Percentiles rank a stretch among this genome's conserved stretches.
These are phyloP conservation scores for Moniliophthora roreri DNA, from an alignment of 1,284 basidiomycete species.

Conservation along the genomic window DNA sequence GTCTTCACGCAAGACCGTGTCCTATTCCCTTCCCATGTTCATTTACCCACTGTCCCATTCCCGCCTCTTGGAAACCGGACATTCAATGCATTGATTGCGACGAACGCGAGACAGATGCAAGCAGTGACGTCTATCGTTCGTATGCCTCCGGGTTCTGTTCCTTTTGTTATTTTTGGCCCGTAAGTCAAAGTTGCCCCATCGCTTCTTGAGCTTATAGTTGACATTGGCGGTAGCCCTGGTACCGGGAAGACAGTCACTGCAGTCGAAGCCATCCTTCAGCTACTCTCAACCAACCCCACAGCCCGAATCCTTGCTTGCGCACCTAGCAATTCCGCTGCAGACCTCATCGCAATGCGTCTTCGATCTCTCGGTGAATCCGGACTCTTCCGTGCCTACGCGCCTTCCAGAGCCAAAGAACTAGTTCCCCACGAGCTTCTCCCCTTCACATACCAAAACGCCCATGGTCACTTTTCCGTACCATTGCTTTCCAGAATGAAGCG, in stretches of 20 bases:
- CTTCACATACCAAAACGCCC: conserved; percentile 38
- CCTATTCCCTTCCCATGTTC: conserved; percentile 12
- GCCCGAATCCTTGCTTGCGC: conserved; percentile 63
- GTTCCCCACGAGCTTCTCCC: conserved; percentile 42
- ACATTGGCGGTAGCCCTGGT: conserved; percentile 38
- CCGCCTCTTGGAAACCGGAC: conserved; percentile 12
- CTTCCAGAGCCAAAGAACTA: conserved; percentile 45
- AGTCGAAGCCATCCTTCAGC: conserved; percentile 63
- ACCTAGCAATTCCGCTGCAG: conserved; percentile 61
- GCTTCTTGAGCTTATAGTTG: background rate
- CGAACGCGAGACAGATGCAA: conserved; percentile 50
- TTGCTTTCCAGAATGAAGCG: conserved; percentile 36
- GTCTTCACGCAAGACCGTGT: conserved; percentile 22
- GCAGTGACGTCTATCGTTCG: conserved; percentile 53
- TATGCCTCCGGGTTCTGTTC: conserved; percentile 43
- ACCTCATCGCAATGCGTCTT: conserved; percentile 48
- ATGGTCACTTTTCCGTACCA: conserved; percentile 49
- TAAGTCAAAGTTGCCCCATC: conserved; percentile 36
- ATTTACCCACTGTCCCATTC: background rate
- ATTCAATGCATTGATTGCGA: conserved; percentile 44
- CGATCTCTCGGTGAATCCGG: conserved; percentile 30
- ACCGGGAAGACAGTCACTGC: conserved; percentile 71
- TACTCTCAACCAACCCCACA: conserved; percentile 40
- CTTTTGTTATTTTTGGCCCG: conserved; percentile 69
- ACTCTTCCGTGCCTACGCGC: conserved; percentile 66